Evolutionary conservation across 2,329 filamentous ascomycete species (phyloP).

Genomic region (Nothophaeocryptopus gaeumannii): DNA sequence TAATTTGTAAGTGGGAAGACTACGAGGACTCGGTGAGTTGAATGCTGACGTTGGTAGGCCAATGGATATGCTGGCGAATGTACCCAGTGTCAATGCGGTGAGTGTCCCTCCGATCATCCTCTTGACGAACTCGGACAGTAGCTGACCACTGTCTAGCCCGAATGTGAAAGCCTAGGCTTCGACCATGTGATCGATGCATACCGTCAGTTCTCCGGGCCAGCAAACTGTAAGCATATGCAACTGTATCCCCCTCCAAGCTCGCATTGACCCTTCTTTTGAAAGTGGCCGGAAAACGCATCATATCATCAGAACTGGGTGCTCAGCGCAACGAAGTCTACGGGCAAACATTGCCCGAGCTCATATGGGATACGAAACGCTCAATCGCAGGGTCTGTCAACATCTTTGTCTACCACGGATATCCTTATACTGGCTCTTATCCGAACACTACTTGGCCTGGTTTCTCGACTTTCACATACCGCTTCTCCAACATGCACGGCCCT

Average conservation of each 20-base stretch:
- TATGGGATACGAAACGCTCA: slow-evolving; percentile 39
- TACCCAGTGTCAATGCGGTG: slow-evolving; percentile 30
- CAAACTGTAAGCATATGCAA: slow-evolving; percentile 23
- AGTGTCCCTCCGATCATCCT: too few relatives aligned
- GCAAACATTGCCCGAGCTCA: slow-evolving; percentile 33
- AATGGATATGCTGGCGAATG: slow-evolving; percentile 34
- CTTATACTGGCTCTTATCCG: slow-evolving; percentile 42
- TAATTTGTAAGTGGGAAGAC: slow-evolving; percentile 24
- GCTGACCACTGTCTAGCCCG: slow-evolving; percentile 20
- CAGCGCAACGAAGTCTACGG: slow-evolving; percentile 27
- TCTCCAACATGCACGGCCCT: slow-evolving; percentile 41
- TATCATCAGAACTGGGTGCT: slow-evolving; percentile 38
- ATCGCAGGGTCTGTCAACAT: slow-evolving; percentile 45
- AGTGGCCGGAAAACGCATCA: slow-evolving; percentile 31
- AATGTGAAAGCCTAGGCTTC: slow-evolving; percentile 38
- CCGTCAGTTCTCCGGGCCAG: slow-evolving; percentile 35
- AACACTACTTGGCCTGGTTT: slow-evolving; percentile 52
- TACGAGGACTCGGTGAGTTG: too few relatives aligned
- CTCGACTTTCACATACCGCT: slow-evolving; percentile 44
- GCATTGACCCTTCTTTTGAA: not conserved
- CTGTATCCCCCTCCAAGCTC: not conserved
- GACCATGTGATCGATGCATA: slow-evolving; percentile 33
- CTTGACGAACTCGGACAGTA: too few relatives aligned
- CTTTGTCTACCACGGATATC: slow-evolving; percentile 45
- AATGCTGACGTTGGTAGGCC: slow-evolving; percentile 12